Evolutionary conservation across 257 asterid species (phyloP).

Genomic region (Fraxinus pennsylvanica): DNA sequence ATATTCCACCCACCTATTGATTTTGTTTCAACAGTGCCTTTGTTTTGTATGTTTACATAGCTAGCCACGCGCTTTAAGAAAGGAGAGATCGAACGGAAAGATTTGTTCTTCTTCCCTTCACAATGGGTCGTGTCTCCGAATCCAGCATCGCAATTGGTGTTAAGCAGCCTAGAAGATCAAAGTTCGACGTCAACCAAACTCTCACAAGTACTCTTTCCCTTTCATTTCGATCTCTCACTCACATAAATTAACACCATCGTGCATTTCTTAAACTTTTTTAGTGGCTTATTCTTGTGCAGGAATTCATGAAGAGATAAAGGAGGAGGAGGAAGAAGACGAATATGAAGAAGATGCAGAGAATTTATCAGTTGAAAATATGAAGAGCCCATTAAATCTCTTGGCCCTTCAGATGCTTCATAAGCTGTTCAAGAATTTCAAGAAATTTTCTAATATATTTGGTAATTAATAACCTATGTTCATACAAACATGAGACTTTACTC

Average conservation of each 20-base stretch:
- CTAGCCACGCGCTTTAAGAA: background rate
- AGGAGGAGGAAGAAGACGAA: constrained; percentile 26
- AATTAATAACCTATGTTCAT: constrained; percentile 12
- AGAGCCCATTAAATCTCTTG: constrained; percentile 35
- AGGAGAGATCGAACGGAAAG: constrained; percentile 70
- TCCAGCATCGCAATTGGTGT: constrained; percentile 64
- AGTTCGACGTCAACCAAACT: constrained; percentile 34
- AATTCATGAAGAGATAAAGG: constrained; percentile 30
- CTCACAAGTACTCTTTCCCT: constrained; percentile 45
- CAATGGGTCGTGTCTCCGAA: constrained; percentile 68
- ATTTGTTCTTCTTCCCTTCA: constrained; percentile 62
- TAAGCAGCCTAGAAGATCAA: constrained; percentile 55
- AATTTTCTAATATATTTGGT: constrained; percentile 72
- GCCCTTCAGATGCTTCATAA: constrained; percentile 58
- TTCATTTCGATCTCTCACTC: background rate
- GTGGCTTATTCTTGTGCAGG: constrained; percentile 35
- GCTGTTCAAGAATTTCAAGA: constrained; percentile 70
- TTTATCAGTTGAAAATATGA: constrained; percentile 47
- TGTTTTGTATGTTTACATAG: background rate
- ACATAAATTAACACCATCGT: background rate
- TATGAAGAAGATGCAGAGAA: constrained; percentile 43
- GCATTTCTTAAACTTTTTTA: background rate
- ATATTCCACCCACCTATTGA: constrained; percentile 34
- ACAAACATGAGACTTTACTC: too few relatives aligned
- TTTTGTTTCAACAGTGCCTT: background rate